Evolutionary conservation across 1,139 yeast genomes (phyloP).

Genomic region (Protomyces inouyei): DNA sequence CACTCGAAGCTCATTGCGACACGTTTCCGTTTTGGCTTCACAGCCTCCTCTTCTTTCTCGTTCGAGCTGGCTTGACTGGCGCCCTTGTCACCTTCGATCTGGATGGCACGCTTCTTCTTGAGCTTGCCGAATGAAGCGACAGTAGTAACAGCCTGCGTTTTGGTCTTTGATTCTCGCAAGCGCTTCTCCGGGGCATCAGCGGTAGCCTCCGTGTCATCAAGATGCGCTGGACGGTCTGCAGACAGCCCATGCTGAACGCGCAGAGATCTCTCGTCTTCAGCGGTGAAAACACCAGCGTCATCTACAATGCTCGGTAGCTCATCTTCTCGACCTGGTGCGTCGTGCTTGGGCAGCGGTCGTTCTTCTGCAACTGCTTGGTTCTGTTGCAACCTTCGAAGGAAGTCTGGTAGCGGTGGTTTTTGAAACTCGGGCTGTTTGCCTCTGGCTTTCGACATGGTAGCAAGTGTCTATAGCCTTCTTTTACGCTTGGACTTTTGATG

Average conservation of each 20-base stretch:
- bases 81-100: background rate
- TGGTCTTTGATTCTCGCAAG: background rate
- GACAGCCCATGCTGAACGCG: background rate
- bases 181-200: background rate
- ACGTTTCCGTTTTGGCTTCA: background rate
- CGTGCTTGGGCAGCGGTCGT: background rate
- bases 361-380: background rate
- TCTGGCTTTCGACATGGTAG: background rate
- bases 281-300: background rate
- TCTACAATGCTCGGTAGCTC: slow-evolving; percentile 11
- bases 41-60: background rate
- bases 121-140: background rate
- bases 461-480: no score
- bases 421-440: slow-evolving; percentile 15
- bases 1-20: background rate
- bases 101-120: background rate
- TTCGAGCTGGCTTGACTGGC: background rate
- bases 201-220: background rate
- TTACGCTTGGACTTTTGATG: no score
- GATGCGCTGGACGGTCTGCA: background rate
- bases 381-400: slow-evolving; percentile 2
- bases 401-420: slow-evolving; percentile 18
- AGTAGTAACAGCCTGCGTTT: background rate
- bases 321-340: slow-evolving; percentile 17
- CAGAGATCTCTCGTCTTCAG: background rate